Percentiles rank a stretch among this genome's conserved stretches.
phyloP scores from a whole-genome alignment of 2,329 filamentous ascomycete species.

The Drechslerella coelobrocha region DNA sequence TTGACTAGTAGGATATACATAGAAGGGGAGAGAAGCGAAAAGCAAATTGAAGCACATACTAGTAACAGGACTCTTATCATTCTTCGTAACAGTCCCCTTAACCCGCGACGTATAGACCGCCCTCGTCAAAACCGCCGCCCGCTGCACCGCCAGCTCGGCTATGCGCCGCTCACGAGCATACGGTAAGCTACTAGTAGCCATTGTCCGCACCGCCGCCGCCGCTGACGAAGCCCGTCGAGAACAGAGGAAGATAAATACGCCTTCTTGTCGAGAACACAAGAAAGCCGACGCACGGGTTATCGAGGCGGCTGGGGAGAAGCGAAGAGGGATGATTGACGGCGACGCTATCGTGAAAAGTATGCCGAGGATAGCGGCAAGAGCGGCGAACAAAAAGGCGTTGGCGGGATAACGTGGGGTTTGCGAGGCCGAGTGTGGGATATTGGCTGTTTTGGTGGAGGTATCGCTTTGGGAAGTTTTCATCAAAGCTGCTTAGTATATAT shows the following conservation, averaged over 20 bases:
- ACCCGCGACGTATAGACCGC: conserved; percentile 84
- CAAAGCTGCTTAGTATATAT: too few relatives aligned
- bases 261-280: background rate
- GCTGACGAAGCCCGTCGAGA: background rate
- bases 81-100: conserved; percentile 92
- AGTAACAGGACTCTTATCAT: conserved; percentile 94
- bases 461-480: background rate
- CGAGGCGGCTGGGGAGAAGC: background rate
- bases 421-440: background rate
- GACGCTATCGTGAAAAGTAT: conserved; percentile 30
- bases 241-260: background rate
- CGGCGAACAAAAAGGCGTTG: conserved; percentile 6
- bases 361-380: conserved; percentile 10
- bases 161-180: conserved; percentile 82
- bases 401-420: background rate
- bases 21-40: conserved; percentile 4
- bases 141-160: conserved; percentile 86
- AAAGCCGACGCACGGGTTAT: background rate
- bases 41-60: conserved; percentile 57
- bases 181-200: conserved; percentile 52
- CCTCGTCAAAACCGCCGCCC: conserved; percentile 77
- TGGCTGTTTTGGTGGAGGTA: background rate
- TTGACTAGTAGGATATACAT: too few relatives aligned
- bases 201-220: conserved; percentile 9
- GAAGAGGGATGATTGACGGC: background rate